Evolutionary conservation across 2,329 filamentous ascomycete genomes (phyloP), one percentile per base, ranked within the genome.

Genomic region (Hypoxylon sp.): DNA sequence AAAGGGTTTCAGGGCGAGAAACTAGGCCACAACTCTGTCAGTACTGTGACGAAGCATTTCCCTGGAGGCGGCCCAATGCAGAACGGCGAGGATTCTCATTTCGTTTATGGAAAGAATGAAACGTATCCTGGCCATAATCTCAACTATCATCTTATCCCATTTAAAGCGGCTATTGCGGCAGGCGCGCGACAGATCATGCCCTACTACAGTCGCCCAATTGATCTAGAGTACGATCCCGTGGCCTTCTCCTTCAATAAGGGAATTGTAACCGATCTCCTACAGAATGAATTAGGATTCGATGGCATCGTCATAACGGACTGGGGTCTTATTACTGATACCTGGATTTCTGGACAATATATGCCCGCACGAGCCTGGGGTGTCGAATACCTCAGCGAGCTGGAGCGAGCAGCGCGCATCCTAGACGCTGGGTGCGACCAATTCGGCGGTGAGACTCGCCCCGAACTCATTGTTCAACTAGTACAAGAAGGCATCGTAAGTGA

Each of bases 301-400:
- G 79, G 78, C 2, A 77, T 81, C n/a, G 71, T 81, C 0, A 69
- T 75, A 2, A 78, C 75, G 0, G 79, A 81, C 51, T 81, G 79
- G 79, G 77, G 78, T 1, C 68, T 82, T 3, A 69, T 81, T 15
- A 81, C 78, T 0, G 75, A 79, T 34, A 60, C 62, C 0, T 51
- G 64, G 1, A 73, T 79, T 20, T 19, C 57, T 0, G 77, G 75
- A 1, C 72, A 78, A 57, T 65, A 73, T 23, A 73, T 78, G 71
- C 74, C 73, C 0, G 76, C 76, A 0, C 71, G 76, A 7, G 75
- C 75, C 2, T 82, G 79, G 78, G 79, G 78, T 1, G 69, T 75
- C 1, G 78, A 81, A 54, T 62, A 73, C 40, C 63, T 77, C 1
- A 74, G 61, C 13, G 74, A 71, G 46, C 58, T 74, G 1, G 67